phyloP scores from a whole-genome alignment of 257 asterid species.

The Solanum rostratum region DNA sequence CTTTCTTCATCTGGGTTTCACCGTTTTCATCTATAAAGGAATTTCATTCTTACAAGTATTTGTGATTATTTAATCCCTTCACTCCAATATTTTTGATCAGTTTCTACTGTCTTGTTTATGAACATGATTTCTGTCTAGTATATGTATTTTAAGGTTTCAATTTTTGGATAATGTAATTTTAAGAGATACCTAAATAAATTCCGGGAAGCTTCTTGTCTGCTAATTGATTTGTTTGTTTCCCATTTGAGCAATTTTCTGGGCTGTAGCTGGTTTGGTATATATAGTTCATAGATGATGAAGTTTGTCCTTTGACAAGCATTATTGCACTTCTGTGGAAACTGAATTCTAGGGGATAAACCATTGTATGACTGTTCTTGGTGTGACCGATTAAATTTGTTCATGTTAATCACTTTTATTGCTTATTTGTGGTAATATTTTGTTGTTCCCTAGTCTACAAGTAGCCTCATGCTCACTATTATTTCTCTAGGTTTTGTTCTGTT shows the following conservation, averaged over 20 bases:
- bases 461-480: not conserved
- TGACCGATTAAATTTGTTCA: not conserved
- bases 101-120: not conserved
- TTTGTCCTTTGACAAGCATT: not conserved
- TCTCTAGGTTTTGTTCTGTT: not conserved
- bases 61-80: too few species aligned
- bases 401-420: not conserved
- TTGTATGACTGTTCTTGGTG: too few species aligned
- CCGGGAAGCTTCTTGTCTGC: too few species aligned
- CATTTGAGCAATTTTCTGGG: not conserved
- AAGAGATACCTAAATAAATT: too few species aligned
- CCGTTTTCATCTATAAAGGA: too few species aligned
- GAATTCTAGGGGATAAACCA: too few species aligned
- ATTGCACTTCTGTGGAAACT: not conserved
- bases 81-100: not conserved
- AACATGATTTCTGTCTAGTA: not conserved
- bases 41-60: too few species aligned
- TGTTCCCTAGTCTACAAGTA: not conserved
- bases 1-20: not conserved
- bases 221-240: not conserved
- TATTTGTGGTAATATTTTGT: not conserved
- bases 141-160: not conserved
- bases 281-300: not conserved
- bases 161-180: too few species aligned
- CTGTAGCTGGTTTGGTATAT: not conserved